Conservation (phyloP, 768 basidiomycete species). For the Pilatotrama ljubarskyi region DNA sequence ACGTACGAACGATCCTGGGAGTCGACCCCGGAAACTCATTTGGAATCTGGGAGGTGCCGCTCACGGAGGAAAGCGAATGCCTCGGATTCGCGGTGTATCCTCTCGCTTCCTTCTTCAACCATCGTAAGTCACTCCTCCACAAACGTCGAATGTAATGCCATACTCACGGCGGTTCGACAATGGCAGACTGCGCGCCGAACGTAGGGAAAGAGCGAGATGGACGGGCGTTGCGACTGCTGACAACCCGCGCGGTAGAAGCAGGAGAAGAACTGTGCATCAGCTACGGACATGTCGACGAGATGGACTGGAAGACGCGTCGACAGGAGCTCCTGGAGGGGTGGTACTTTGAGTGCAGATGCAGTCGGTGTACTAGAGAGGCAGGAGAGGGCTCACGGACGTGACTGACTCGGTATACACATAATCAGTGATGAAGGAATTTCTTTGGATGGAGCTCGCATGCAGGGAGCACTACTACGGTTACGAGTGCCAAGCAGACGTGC, state of each 20-base stretch:
- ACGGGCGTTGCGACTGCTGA: constrained; percentile 49
- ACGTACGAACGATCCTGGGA: constrained; percentile 53
- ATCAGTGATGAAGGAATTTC: not conserved
- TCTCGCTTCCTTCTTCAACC: constrained; percentile 67
- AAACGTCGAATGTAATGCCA: not conserved
- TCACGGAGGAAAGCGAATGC: constrained; percentile 47
- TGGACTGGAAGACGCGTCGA: constrained; percentile 36
- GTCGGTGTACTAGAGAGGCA: constrained; percentile 39
- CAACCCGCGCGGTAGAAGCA: constrained; percentile 40
- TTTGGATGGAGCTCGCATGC: not conserved
- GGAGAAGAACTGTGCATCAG: constrained; percentile 63
- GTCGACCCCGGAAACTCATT: constrained; percentile 69
- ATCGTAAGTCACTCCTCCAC: constrained; percentile 42
- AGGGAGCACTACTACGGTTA: not conserved
- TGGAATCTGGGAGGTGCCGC: constrained; percentile 61
- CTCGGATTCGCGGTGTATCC: constrained; percentile 65
- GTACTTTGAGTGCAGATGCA: constrained; percentile 58
- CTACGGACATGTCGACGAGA: constrained; percentile 46
- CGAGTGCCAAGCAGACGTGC: not conserved
- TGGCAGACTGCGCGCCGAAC: constrained; percentile 54
- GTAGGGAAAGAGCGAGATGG: constrained; percentile 47
- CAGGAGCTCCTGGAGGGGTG: constrained; percentile 47
- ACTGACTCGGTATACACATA: not conserved
- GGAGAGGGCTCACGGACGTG: not conserved
- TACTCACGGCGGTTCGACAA: no score